phyloP scores from a whole-genome alignment of 1,139 yeast species.

The Yamadazyma mexicana region DNA sequence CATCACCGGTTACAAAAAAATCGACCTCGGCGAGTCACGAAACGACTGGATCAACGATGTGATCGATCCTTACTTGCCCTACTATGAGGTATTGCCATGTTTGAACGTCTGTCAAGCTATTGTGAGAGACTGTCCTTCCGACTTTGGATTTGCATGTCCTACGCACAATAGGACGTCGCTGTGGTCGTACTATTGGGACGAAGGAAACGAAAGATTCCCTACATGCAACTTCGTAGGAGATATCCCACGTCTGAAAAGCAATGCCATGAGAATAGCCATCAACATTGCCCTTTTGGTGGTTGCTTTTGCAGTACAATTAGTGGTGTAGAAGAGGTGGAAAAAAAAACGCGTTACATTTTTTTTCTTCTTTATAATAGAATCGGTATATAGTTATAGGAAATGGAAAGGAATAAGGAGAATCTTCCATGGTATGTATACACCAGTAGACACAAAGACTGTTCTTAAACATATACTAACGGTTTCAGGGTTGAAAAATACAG shows the following conservation, averaged over 20 bases:
- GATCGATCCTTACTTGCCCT: constrained; percentile 59
- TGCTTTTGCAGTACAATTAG: constrained; percentile 3
- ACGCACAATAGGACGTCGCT: constrained; percentile 32
- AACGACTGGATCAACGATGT: constrained; percentile 56
- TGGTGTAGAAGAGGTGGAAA: constrained; percentile 2
- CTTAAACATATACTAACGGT: constrained; percentile 21
- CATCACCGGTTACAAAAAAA: constrained; percentile 44
- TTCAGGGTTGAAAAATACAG: constrained; percentile 92
- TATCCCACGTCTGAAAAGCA: constrained; percentile 5
- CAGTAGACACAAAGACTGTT: background rate
- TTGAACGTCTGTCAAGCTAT: constrained; percentile 75
- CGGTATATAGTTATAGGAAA: background rate
- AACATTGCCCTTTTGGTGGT: constrained; percentile 6
- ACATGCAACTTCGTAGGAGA: constrained; percentile 54
- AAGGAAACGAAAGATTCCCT: constrained; percentile 24
- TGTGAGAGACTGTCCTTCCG: constrained; percentile 82
- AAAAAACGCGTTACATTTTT: background rate
- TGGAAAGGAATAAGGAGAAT: constrained; percentile 24
- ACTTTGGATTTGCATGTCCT: constrained; percentile 76
- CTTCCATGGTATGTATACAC: constrained; percentile 41
- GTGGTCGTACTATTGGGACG: constrained; percentile 45
- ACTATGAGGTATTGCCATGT: constrained; percentile 86
- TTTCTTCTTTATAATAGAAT: background rate
- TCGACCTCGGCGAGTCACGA: constrained; percentile 58
- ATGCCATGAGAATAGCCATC: background rate